These are phyloP conservation scores for Vanderwaltozyma tropicalis DNA, from an alignment of 805 yeast species.

Conservation along the genomic window DNA sequence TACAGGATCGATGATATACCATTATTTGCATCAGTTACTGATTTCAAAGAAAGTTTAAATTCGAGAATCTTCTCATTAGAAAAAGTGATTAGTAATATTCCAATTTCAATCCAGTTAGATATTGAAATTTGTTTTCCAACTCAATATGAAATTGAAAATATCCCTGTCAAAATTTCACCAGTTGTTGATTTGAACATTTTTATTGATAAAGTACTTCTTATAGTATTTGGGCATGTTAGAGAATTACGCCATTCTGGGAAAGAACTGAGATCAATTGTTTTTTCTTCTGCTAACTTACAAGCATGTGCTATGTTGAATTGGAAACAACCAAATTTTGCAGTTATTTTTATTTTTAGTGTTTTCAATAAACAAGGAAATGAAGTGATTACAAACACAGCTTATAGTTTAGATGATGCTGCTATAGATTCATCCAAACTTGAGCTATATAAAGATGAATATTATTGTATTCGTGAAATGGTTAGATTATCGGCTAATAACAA, in stretches of 20 bases:
- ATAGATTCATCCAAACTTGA: conserved; percentile 7
- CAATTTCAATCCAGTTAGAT: conserved; percentile 53
- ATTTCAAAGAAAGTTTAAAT: conserved; percentile 22
- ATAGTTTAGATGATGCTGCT: conserved; percentile 19
- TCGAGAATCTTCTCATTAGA: conserved; percentile 49
- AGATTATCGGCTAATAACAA: conserved; percentile 74
- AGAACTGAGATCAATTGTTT: conserved; percentile 54
- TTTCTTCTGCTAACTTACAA: conserved; percentile 76
- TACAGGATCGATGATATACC: conserved; percentile 19
- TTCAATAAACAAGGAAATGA: conserved; percentile 20
- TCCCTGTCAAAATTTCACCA: conserved; percentile 34
- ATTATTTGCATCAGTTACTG: conserved; percentile 16
- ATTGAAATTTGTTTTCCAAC: conserved; percentile 75
- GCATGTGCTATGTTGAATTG: conserved; percentile 93
- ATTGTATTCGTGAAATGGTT: conserved; percentile 37
- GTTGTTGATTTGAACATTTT: conserved; percentile 54
- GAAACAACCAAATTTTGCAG: conserved; percentile 98
- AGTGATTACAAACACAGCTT: conserved; percentile 24
- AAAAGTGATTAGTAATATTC: conserved; percentile 44
- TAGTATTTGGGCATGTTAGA: conserved; percentile 69
- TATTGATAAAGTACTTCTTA: conserved; percentile 62
- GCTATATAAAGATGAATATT: conserved; percentile 12
- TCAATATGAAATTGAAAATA: conserved; percentile 32
- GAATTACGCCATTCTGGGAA: conserved; percentile 30
- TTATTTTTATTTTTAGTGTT: conserved; percentile 74